Evolutionary conservation across 2,329 filamentous ascomycete genomes (phyloP), one percentile per base, ranked within the genome.

Genomic region (Fusarium odoratissimum): DNA sequence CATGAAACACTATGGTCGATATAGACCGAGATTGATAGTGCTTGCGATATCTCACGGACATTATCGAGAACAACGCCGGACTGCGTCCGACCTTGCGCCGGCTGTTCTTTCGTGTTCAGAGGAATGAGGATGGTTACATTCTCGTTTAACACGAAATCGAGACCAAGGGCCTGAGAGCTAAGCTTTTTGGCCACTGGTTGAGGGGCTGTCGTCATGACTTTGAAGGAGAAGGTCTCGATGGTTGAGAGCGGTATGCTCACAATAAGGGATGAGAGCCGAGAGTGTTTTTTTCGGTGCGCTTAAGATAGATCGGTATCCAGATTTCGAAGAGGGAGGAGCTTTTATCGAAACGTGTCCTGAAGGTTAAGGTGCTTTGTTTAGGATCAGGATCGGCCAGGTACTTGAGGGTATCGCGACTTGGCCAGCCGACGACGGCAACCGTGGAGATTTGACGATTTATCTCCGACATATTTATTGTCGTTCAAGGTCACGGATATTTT

Each of bases 21-120:
- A 12, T 19, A 44, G 5, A 44, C 21, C 8, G 6, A 16, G 40
- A n/a, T 9, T 0, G 13, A 41, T 10, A 8, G n/a, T 0, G 5
- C 16, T n/a, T n/a, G 41, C 9, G 23, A 6, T 44, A 44, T 25
- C 4, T 25, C 7, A 10, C 16, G 42, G 13, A 25, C 4, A 9
- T 8, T 6, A 8, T 25, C 5, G 8, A 44, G 1, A 9, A 44
- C 16, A 6, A 3, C 7, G 2, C 41, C 41, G 3, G 42, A 44
- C 2, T 44, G 42, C 2, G 42, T 44, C 0, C 2, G 3, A 0
- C 23, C 42, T 44, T 25, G 23, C 6, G 0, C 2, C 7, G 23
- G 42, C 23, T 25, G 42, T 44, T 44, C 16, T 19, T 44, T 44
- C 0, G 41, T 5, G 5, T 44, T 0, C 7, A 19, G 42, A 25